Evolutionary conservation across 164 flowering plant genomes (phyloP), one percentile per base, ranked within the genome.

Genomic region (Taxillus chinensis): DNA sequence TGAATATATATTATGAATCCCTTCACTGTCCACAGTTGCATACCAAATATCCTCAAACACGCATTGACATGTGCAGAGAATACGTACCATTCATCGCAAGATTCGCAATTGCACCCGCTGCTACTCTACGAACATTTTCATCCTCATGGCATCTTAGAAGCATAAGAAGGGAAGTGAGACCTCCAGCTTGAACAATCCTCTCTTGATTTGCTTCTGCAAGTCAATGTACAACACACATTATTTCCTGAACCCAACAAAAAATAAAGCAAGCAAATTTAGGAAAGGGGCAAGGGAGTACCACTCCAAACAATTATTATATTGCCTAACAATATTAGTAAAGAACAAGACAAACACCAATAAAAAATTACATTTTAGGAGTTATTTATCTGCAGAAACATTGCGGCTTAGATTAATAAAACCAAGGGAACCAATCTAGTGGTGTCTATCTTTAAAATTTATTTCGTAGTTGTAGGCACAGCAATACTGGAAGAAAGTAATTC

Each of bases 111-210:
- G 93, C 93, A 58, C 90, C 90, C 8, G 90, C 90, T 66, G 90
- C 88, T 38, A 85, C 82, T 67, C 88, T 82, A 15, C 85, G 80
- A 45, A 85, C 74, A 45, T 81, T 83, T 75, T 84, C 93, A 76
- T 84, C 93, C 70, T 83, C 86, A 46, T 58, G 77, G 62, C 68
- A 77, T 71, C 88, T 79, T 42, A 86, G 88, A 70, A 84, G 89
- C 86, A 80, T 78, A 59, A 86, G 72, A 74, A 86, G 80, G 61
- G 89, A 86, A 62, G 76, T 71, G 61, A 84, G 87, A 66, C 93
- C 93, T 38, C 93, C 93, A 62, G 93, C 83, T 70, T 83, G 84
- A 16, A 86, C 90, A 68, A 84, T 86, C 70, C 67, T 80, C 63
- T 79, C 79, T 67, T 79, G 85, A 67, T 80, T 78, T 45, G 79